These are phyloP conservation scores for Rhododendron ferrugineum DNA, from an alignment of 148 eudicot species.

Conservation along the genomic window DNA sequence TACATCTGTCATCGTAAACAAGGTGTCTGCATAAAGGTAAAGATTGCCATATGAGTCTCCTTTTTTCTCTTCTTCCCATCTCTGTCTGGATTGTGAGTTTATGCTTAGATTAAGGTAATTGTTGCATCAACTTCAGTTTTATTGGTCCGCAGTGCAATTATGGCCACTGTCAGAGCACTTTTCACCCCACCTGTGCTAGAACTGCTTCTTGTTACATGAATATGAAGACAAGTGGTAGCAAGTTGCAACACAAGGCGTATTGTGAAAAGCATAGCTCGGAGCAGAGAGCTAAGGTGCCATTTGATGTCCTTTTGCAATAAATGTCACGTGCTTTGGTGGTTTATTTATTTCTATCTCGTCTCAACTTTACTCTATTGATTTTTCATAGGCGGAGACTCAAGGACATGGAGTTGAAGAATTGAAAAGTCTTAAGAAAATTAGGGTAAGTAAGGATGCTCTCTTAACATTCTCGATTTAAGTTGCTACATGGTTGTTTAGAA, in stretches of 20 bases:
- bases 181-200: conserved; percentile 92
- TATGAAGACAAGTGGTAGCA: conserved; percentile 54
- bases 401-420: conserved; percentile 78
- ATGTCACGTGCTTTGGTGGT: neutral
- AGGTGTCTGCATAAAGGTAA: conserved; percentile 93
- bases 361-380: conserved; percentile 3
- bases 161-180: conserved; percentile 79
- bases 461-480: neutral
- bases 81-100: neutral
- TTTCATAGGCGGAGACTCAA: conserved; percentile 61
- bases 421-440: conserved; percentile 72
- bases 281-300: conserved; percentile 78
- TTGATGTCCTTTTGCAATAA: conserved; percentile 6
- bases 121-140: conserved; percentile 8
- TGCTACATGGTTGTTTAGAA: neutral
- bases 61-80: neutral
- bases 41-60: neutral
- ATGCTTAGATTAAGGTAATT: neutral
- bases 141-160: conserved; percentile 63
- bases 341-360: neutral
- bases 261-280: conserved; percentile 88
- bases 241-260: conserved; percentile 82
- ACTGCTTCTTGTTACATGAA: conserved; percentile 78
- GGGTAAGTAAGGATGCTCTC: conserved; percentile 42
- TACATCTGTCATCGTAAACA: conserved; percentile 57